Evolutionary conservation across 1,139 yeast species (phyloP), one percentile per base, ranked within the genome.

Genomic region (Pichia sp.): DNA sequence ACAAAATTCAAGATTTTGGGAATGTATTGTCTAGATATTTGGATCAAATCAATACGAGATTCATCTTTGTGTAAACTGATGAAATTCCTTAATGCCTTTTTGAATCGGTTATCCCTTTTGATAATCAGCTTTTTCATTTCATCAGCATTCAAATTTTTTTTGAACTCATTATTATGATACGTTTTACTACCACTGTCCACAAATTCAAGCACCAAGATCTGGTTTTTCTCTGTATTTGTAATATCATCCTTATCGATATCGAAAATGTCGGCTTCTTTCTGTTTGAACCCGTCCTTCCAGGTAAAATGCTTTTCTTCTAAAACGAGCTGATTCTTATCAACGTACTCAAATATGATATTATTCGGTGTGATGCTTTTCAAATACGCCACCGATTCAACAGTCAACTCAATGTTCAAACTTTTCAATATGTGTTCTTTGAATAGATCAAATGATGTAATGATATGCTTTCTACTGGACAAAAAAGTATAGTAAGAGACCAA

Each of bases 121-220:
- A 67, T 63, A 7, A 87, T 84, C 64, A 86, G 68, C 40, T 69
- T 73, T 49, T 75, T 73, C 64, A 86, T 72, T 4, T 73, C 71
- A 3, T 70, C 75, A 0, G 73, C 62, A 0, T 73, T 41, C 29
- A 44, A 10, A 16, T n/a, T n/a, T 26, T 39, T 36, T 16, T 45
- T 35, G 27, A 43, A 38, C 33, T 43, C 38, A 26, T 41, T 43
- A 26, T 38, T 33, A 32, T 42, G 44, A 9, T 28, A 27, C 1
- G 44, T 16, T 41, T 40, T 48, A 28, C 39, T 41, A 3, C 49
- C 50, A 3, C 44, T 35, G 62, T 88, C 96, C 26, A 77, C 70
- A 60, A 88, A 86, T 55, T 85, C 95, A 59, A 88, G 83, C 2
- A 87, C 69, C 29, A 88, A 66, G 3, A 85, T 56, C 53, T 81